Percentiles rank a stretch among this genome's conserved stretches.
These are phyloP conservation scores for Suillus americanus DNA, from an alignment of 768 basidiomycete genomes.

Conservation along the genomic window DNA sequence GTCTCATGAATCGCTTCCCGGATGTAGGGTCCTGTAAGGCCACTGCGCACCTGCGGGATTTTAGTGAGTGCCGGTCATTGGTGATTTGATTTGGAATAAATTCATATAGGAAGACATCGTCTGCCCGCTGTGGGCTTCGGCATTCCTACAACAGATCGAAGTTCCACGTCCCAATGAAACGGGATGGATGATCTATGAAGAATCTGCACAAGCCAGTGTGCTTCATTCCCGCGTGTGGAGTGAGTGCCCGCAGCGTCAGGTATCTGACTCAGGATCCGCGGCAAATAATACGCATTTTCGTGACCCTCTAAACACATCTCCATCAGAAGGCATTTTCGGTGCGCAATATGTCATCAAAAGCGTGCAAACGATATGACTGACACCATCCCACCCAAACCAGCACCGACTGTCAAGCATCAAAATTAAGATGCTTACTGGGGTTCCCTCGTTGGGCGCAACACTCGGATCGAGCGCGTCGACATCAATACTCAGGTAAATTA, in stretches of 20 bases:
- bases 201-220: neutral
- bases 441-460: slow-evolving; percentile 63
- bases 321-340: neutral
- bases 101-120: neutral
- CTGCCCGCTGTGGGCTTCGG: neutral
- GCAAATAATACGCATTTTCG: too few relatives aligned
- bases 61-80: slow-evolving; percentile 1
- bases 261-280: neutral
- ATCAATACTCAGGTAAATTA: slow-evolving; percentile 94
- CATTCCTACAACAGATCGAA: neutral
- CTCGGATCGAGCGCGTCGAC: slow-evolving; percentile 92
- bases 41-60: slow-evolving; percentile 72
- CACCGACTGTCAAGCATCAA: neutral
- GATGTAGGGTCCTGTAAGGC: slow-evolving; percentile 93
- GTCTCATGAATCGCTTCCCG: slow-evolving; percentile 92
- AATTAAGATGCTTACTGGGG: slow-evolving; percentile 55
- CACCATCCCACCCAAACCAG: neutral
- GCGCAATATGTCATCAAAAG: neutral
- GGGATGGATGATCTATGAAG: neutral
- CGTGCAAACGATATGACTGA: neutral
- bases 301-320: neutral
- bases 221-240: neutral
- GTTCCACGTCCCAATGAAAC: neutral
- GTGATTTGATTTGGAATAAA: neutral
- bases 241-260: neutral